Evolutionary conservation across 371 early-diverging fungal species (phyloP).

Genomic region (Umbelopsis sp.): DNA sequence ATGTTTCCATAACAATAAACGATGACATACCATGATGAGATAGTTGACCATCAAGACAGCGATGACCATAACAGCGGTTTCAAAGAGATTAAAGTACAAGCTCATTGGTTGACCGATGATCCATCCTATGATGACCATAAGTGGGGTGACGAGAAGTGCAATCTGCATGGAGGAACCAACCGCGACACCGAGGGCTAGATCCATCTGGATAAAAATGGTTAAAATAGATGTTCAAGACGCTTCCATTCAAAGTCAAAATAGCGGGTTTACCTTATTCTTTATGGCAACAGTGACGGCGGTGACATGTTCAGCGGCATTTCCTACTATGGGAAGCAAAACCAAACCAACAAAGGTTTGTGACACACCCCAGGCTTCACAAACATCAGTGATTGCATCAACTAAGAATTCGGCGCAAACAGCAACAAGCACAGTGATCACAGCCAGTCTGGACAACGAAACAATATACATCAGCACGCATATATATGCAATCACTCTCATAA

Average conservation of each 20-base stretch:
- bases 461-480: neutral
- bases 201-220: conserved; percentile 58
- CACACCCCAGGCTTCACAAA: conserved; percentile 64
- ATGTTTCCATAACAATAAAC: conserved; percentile 7
- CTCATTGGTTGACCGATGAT: conserved; percentile 75
- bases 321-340: conserved; percentile 84
- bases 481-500: neutral
- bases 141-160: conserved; percentile 85
- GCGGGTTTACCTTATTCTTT: conserved; percentile 65
- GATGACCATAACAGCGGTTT: conserved; percentile 81
- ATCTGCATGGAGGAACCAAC: conserved; percentile 93
- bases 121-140: conserved; percentile 90
- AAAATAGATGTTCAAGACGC: no score
- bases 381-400: conserved; percentile 79
- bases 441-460: conserved; percentile 27
- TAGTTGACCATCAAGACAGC: conserved; percentile 85
- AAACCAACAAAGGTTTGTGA: conserved; percentile 85
- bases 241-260: no score
- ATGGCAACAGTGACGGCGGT: conserved; percentile 83
- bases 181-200: conserved; percentile 83
- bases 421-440: conserved; percentile 59
- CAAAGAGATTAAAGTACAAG: conserved; percentile 80
- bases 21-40: conserved; percentile 58
- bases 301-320: conserved; percentile 82
- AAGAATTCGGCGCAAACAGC: conserved; percentile 83